Percentiles rank a stretch among this genome's conserved stretches.
Evolutionary conservation across 495 filamentous ascomycete genomes (phyloP).

Genomic region (Penicillium ochrochloron): DNA sequence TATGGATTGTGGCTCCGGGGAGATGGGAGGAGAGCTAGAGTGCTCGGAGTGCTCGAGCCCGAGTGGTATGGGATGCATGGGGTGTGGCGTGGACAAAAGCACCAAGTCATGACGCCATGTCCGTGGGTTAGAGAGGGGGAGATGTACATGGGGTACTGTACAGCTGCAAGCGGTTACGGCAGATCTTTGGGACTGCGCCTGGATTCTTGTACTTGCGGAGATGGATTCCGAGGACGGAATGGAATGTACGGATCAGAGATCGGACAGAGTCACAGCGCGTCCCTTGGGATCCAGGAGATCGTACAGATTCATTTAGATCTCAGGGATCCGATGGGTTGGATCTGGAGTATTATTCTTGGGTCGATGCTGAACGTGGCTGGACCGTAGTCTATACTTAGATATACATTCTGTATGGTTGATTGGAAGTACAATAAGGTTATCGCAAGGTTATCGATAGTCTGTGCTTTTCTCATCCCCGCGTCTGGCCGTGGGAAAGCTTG

Average conservation of each 20-base stretch:
- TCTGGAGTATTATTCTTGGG: not conserved
- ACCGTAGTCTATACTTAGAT: not conserved
- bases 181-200: not conserved
- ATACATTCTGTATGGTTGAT: not conserved
- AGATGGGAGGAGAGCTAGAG: not conserved
- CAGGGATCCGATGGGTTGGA: not conserved
- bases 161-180: not conserved
- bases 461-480: not conserved
- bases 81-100: not conserved
- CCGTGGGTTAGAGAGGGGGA: not conserved
- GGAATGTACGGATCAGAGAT: not conserved
- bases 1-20: not conserved
- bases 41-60: not conserved
- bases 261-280: not conserved
- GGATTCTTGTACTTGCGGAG: not conserved
- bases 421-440: not conserved
- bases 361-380: not conserved
- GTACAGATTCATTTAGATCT: not conserved
- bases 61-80: not conserved
- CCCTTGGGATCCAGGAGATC: not conserved
- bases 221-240: not conserved
- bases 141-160: not conserved
- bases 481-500: not conserved
- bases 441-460: not conserved
- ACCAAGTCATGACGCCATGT: slow-evolving; percentile 20